A percentile compares a stretch with the other conserved stretches of the same genome.
These are phyloP conservation scores for Persicaria maculosa DNA, from an alignment of 148 eudicot genomes.

Conservation along the genomic window DNA sequence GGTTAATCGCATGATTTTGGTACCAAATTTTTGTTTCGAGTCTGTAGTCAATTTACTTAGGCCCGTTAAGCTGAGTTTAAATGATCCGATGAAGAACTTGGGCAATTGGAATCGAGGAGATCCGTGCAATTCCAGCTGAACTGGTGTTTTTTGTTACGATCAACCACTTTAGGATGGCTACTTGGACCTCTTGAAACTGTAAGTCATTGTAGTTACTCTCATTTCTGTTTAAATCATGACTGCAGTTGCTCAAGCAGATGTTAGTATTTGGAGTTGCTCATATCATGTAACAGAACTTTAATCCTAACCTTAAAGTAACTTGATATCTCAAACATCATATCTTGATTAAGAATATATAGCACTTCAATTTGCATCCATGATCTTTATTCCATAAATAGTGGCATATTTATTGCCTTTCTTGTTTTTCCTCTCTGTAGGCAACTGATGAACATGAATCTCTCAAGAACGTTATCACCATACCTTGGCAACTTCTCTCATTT, in stretches of 20 bases:
- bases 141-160: conserved; percentile 40
- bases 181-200: conserved; percentile 55
- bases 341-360: too few relatives aligned
- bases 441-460: conserved; percentile 54
- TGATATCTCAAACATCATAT: too few relatives aligned
- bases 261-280: too few relatives aligned
- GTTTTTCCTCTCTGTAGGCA: conserved; percentile 28
- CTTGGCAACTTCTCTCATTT: conserved; percentile 55
- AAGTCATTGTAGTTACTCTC: conserved; percentile 17
- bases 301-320: too few relatives aligned
- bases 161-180: conserved; percentile 29
- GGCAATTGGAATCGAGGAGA: conserved; percentile 52
- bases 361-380: too few relatives aligned
- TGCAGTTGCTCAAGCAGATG: too few relatives aligned
- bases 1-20: too few relatives aligned
- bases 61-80: conserved; percentile 35
- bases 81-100: conserved; percentile 44
- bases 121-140: conserved; percentile 65
- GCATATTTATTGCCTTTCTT: too few relatives aligned
- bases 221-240: neutral
- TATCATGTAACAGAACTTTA: too few relatives aligned
- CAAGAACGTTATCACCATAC: conserved; percentile 70
- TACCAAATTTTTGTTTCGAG: neutral
- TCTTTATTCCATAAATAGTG: too few relatives aligned
- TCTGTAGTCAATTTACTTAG: conserved; percentile 40